Conservation (phyloP, 805 yeast genomes). For the Candida sanyiensis region DNA sequence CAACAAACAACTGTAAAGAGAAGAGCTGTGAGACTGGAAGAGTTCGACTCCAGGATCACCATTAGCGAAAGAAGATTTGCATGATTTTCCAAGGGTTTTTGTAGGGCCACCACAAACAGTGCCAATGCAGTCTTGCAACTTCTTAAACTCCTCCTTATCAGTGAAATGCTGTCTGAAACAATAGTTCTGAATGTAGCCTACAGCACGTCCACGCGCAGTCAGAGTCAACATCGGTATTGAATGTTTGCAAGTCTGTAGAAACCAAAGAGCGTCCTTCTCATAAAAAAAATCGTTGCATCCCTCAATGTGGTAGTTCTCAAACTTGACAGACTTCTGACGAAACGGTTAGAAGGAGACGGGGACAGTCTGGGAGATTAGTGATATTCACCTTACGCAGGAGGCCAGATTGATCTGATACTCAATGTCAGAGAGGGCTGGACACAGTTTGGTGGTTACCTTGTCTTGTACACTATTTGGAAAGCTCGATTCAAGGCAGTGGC, state of each 20-base stretch:
- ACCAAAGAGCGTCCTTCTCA: slow-evolving; percentile 26
- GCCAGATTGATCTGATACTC: slow-evolving; percentile 9
- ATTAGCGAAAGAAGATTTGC: slow-evolving; percentile 1
- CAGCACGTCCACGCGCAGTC: slow-evolving; percentile 26
- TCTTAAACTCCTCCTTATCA: slow-evolving; percentile 13
- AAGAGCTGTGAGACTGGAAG: slow-evolving; percentile 15
- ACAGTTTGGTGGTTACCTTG: slow-evolving; percentile 1
- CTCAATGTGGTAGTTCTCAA: slow-evolving; percentile 17
- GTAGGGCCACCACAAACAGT: slow-evolving; percentile 15
- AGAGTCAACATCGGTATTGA: slow-evolving; percentile 9
- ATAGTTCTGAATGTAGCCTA: slow-evolving; percentile 22
- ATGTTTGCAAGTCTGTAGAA: background rate
- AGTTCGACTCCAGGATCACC: slow-evolving; percentile 8
- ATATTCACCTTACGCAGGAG: slow-evolving; percentile 16
- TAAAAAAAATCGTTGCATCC: slow-evolving; percentile 21
- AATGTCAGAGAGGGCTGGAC: slow-evolving; percentile 6
- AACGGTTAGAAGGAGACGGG: background rate
- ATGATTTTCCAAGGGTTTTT: slow-evolving; percentile 16
- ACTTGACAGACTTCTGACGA: slow-evolving; percentile 11
- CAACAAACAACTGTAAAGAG: slow-evolving; percentile 19
- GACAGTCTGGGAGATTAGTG: background rate
- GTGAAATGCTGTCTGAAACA: slow-evolving; percentile 22
- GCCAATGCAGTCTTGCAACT: slow-evolving; percentile 10
- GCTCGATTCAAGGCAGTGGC: slow-evolving; percentile 3
- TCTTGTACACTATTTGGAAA: background rate